phyloP scores from a whole-genome alignment of 352 stramenopile genomes.

The Plasmopara halstedii region DNA sequence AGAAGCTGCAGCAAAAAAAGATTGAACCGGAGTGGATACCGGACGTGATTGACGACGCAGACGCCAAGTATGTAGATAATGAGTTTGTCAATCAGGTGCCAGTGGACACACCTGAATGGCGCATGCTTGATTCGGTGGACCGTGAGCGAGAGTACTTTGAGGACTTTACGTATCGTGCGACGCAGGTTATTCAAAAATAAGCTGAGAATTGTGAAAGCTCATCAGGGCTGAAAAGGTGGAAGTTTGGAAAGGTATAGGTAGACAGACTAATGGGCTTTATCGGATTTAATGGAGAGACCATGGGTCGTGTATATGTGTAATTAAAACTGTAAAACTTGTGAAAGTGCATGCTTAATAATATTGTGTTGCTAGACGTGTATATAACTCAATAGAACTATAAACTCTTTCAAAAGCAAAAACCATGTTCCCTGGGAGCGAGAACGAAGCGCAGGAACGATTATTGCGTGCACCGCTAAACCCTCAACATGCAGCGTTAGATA shows the following conservation, averaged over 20 bases:
- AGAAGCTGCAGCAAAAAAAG: slow-evolving; percentile 74
- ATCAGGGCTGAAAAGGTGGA: background rate
- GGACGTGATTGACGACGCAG: slow-evolving; percentile 72
- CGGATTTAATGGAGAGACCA: slow-evolving; percentile 18
- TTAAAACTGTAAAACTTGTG: no score
- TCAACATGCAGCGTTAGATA: slow-evolving; percentile 13
- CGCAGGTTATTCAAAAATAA: slow-evolving; percentile 66
- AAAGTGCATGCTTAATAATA: no score
- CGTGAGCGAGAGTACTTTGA: slow-evolving; percentile 78
- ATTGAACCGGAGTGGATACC: slow-evolving; percentile 74
- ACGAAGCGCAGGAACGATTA: slow-evolving; percentile 21
- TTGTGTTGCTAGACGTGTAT: no score
- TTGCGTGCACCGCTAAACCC: slow-evolving; percentile 31
- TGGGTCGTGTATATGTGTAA: slow-evolving; percentile 8
- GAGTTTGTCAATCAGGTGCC: slow-evolving; percentile 84
- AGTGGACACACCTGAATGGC: slow-evolving; percentile 83
- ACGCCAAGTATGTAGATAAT: slow-evolving; percentile 85
- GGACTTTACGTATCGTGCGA: slow-evolving; percentile 80
- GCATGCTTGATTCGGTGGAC: slow-evolving; percentile 84
- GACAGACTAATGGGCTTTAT: no score
- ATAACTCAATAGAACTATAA: no score
- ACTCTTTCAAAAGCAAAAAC: no score
- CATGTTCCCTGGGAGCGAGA: slow-evolving; percentile 24
- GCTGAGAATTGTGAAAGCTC: background rate
- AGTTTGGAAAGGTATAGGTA: no score